Percentiles rank a stretch among this genome's conserved stretches.
These are phyloP conservation scores for Ascodesmis nigricans DNA, from an alignment of 495 filamentous ascomycete genomes.

Conservation along the genomic window DNA sequence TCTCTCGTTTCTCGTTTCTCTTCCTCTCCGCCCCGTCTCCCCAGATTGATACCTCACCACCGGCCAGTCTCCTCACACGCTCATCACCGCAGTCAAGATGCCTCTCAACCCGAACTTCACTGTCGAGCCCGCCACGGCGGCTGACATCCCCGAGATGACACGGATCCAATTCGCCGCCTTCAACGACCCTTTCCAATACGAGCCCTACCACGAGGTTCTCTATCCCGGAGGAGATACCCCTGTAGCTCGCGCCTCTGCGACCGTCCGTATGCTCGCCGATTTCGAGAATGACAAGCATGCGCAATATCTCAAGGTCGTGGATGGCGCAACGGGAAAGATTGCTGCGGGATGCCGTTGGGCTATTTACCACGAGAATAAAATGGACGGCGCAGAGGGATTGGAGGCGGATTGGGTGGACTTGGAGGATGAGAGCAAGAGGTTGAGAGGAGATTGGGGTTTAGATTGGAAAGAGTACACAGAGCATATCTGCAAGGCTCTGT, in stretches of 20 bases:
- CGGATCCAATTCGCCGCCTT: neutral
- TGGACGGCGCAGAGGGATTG: neutral
- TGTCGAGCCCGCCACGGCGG: neutral
- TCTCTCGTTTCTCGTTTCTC: no score
- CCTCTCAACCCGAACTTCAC: neutral
- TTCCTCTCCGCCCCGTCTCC: constrained; percentile 6
- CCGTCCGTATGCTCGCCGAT: neutral
- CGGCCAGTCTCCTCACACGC: no score
- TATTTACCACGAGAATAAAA: neutral
- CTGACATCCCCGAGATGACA: no score
- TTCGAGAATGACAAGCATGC: neutral
- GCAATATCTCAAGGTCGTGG: neutral
- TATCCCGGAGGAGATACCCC: neutral
- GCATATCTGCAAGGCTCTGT: neutral
- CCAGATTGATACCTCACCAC: constrained; percentile 92
- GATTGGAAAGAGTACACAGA: neutral
- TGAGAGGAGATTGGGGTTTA: no score
- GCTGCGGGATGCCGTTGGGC: neutral
- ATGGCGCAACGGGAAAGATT: neutral
- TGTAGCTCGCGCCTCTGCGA: neutral
- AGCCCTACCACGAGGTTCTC: neutral
- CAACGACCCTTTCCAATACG: neutral
- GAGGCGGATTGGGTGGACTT: neutral
- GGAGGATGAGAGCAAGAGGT: neutral
- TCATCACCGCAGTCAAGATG: neutral